Evolutionary conservation across 208 protist species (phyloP).

Genomic region (Wallacemonas sp.): DNA sequence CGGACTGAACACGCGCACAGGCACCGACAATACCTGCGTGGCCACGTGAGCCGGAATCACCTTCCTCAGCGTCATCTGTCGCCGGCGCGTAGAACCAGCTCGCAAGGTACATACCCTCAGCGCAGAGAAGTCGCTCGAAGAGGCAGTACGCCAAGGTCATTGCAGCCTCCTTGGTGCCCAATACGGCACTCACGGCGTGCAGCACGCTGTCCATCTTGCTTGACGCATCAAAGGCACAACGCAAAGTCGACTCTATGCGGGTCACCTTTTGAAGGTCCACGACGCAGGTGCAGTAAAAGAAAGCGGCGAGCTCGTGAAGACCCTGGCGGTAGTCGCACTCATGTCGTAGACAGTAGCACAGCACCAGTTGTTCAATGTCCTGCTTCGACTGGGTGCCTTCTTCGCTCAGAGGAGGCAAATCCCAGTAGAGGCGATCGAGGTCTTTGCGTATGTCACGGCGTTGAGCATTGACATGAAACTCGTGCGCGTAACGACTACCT

Average conservation of each 20-base stretch:
- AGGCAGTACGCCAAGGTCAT: conserved; percentile 21
- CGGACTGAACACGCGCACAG: conserved; percentile 47
- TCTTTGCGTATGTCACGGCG: conserved; percentile 52
- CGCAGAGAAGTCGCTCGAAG: conserved; percentile 12
- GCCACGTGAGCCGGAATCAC: background rate
- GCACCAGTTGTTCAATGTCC: conserved; percentile 45
- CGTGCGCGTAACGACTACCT: conserved; percentile 59
- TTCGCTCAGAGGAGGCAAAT: conserved; percentile 39
- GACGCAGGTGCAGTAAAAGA: conserved; percentile 52
- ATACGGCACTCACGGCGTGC: background rate
- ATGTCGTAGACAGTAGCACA: conserved; percentile 59
- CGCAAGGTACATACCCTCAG: background rate
- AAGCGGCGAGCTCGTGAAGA: conserved; percentile 90
- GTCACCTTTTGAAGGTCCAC: background rate
- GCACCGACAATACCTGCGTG: conserved; percentile 39
- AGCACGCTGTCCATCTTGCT: too few species aligned
- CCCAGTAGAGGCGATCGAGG: conserved; percentile 68
- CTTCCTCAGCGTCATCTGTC: too few species aligned
- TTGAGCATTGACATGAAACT: conserved; percentile 40
- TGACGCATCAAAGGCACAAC: too few species aligned
- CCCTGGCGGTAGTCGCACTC: conserved; percentile 81
- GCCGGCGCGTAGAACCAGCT: conserved; percentile 1
- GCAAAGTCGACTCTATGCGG: background rate
- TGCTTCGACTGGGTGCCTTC: conserved; percentile 22
- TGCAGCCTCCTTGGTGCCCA: conserved; percentile 6